Evolutionary conservation across 306 rosid species (phyloP), one percentile per base, ranked within the genome.

Genomic region (Prunus campanulata): DNA sequence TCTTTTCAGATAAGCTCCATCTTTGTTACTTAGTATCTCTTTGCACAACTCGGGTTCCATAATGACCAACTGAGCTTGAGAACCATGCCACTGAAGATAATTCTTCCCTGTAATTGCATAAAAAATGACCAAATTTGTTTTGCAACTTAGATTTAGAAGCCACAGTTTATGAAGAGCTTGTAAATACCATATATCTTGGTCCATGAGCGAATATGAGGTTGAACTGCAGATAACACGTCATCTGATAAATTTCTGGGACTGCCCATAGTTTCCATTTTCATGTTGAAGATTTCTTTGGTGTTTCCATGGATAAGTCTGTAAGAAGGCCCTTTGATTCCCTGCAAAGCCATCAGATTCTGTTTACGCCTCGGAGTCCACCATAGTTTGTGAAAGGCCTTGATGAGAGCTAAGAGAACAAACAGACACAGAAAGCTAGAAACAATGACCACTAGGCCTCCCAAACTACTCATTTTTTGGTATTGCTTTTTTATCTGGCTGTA

Each of bases 21-120:
- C 69, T 68, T 64, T 54, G 24, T 85, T 74, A 3, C 54, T 47
- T 25, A 85, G 61, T 32, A 85, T 69, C 44, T 85, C 88, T 29
- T 71, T 78, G 70, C 79, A 74, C 75, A 81, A 25, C 13, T 75
- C 74, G 0, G 81, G 77, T 24, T 85, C 83, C 7, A 78, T 66
- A 3, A 81, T 54, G 6, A 85, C 68, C 52, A 85, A 29, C 12
- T 75, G 74, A 22, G 84, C 84, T 46, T 68, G 75, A 44, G 32
- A 49, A 15, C 86, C 86, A 62, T 20, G 12, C 86, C 84, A 82
- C 8, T 76, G 81, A 48, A 85, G 74, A 70, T 29, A 81, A n/a
- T 39, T 79, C 68, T 69, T 82, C 63, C 85, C 85, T 82, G 66
- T 3, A 29, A 47, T 69, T 44, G 52, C 7, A 25, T 57, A 2